These are phyloP conservation scores for Rhododendron ovatum DNA, from an alignment of 148 eudicot species.

Conservation along the genomic window DNA sequence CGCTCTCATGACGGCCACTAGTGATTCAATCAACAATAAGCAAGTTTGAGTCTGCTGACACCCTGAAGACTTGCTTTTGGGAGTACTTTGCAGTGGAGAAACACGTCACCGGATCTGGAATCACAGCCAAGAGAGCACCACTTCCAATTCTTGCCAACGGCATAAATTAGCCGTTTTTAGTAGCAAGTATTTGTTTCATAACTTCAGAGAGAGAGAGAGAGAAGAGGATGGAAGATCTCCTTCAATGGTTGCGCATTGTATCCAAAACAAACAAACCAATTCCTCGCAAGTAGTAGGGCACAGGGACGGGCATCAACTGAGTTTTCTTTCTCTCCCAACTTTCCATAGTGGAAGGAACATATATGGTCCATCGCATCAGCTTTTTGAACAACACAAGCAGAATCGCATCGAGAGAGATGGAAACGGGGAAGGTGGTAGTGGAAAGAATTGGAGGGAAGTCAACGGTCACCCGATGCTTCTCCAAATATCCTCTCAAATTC, in stretches of 20 bases:
- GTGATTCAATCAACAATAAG: conserved; percentile 96
- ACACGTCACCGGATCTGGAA: conserved; percentile 97
- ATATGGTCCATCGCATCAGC: neutral
- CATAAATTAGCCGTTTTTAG: conserved; percentile 26
- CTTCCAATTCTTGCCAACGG: conserved; percentile 79
- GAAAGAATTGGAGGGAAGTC: conserved; percentile 66
- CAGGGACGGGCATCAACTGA: neutral
- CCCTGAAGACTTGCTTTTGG: conserved; percentile 74
- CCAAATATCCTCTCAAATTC: conserved; percentile 88
- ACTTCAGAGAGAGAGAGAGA: neutral
- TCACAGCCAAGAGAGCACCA: conserved; percentile 65
- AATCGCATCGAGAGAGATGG: conserved; percentile 23
- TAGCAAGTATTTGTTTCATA: neutral
- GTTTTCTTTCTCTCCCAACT: neutral
- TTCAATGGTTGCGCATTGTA: neutral
- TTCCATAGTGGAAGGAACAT: neutral
- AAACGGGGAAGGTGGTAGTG: conserved; percentile 61
- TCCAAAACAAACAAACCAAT: neutral
- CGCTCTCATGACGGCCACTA: conserved; percentile 94
- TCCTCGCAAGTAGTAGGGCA: neutral
- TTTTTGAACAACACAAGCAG: neutral
- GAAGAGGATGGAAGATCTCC: neutral
- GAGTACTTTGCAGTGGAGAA: conserved; percentile 80
- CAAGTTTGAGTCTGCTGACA: conserved; percentile 69
- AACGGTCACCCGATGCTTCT: conserved; percentile 64